Percentiles rank a stretch among this genome's conserved stretches.
These are phyloP conservation scores for Chrysoporthe austroafricana DNA, from an alignment of 2,329 filamentous ascomycete species.

Conservation along the genomic window DNA sequence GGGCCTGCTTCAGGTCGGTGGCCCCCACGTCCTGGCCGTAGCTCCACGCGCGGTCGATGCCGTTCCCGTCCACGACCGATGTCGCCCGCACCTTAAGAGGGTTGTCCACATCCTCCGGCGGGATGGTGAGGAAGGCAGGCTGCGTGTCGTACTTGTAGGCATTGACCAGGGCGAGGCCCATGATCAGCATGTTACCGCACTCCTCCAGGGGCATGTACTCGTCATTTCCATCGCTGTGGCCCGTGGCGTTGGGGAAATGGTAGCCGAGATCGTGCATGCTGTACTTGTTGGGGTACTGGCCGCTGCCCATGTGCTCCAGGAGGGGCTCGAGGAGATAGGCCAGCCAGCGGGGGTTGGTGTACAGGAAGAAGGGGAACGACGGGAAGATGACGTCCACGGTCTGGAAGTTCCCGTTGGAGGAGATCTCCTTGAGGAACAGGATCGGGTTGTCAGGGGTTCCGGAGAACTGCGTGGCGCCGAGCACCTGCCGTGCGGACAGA, in stretches of 20 bases:
- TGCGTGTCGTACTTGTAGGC: constrained; percentile 67
- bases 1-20: constrained; percentile 49
- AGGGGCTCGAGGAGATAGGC: constrained; percentile 79
- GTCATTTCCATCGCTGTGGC: constrained; percentile 69
- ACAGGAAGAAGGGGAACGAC: constrained; percentile 83
- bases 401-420: constrained; percentile 82
- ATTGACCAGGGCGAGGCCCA: constrained; percentile 78
- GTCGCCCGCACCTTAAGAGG: constrained; percentile 22
- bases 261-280: constrained; percentile 77
- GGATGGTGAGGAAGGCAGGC: constrained; percentile 49
- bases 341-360: constrained; percentile 81
- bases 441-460: constrained; percentile 73
- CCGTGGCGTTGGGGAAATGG: constrained; percentile 77
- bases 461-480: constrained; percentile 78
- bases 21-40: constrained; percentile 39
- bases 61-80: constrained; percentile 32
- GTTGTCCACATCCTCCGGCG: constrained; percentile 29
- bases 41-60: constrained; percentile 55
- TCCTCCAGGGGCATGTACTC: constrained; percentile 79
- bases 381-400: constrained; percentile 90
- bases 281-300: constrained; percentile 82
- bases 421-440: constrained; percentile 84
- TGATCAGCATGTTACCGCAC: constrained; percentile 77
- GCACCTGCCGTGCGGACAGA: constrained; percentile 76
- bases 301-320: constrained; percentile 79